phyloP scores from a whole-genome alignment of 768 basidiomycete species.

The Mycena galopus region DNA sequence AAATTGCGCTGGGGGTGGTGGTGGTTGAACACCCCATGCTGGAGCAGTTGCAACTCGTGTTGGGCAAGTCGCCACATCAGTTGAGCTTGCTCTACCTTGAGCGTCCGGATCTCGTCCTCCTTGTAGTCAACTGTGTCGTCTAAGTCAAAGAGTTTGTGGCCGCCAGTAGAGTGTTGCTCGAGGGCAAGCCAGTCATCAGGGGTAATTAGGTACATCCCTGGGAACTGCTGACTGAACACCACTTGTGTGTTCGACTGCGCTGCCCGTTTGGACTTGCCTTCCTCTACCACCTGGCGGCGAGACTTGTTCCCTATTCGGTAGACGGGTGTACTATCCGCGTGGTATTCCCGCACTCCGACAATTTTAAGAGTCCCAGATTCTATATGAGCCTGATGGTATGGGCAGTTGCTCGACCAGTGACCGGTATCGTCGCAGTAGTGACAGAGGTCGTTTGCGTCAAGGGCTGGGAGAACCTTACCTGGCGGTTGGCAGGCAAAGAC shows the following conservation, averaged over 20 bases:
- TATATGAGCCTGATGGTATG: neutral
- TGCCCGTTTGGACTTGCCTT: neutral
- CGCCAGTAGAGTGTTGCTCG: neutral
- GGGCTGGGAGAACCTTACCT: neutral
- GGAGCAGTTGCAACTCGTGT: neutral
- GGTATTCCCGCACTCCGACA: neutral
- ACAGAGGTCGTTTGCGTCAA: neutral
- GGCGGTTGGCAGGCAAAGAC: neutral
- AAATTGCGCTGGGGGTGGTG: no score
- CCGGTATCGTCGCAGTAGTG: neutral
- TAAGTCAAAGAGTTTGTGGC: neutral
- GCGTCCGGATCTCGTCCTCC: constrained; percentile 1
- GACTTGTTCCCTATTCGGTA: neutral
- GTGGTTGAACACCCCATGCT: constrained; percentile 2
- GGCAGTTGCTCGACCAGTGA: neutral
- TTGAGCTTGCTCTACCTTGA: neutral
- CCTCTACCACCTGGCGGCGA: neutral
- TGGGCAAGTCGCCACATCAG: neutral
- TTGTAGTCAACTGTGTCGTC: neutral
- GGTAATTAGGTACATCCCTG: neutral
- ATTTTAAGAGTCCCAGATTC: neutral
- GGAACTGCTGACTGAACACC: neutral
- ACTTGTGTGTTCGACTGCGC: neutral
- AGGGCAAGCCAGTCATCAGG: no score
- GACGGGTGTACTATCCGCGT: neutral